phyloP scores from a whole-genome alignment of 345 rosid genomes.

The Rhizophora apiculata region DNA sequence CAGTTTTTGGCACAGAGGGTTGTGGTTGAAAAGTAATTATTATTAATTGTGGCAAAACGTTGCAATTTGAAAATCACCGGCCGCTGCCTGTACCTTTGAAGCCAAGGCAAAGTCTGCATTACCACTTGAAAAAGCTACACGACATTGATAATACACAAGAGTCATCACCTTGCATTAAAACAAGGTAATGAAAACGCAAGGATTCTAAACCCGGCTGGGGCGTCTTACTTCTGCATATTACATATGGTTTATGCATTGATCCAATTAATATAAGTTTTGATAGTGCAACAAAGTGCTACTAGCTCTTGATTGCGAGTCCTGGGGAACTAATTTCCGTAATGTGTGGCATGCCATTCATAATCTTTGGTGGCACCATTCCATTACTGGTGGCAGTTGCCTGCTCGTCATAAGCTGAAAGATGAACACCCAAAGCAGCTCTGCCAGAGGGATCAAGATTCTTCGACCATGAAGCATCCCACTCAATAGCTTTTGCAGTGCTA shows the following conservation, averaged over 20 bases:
- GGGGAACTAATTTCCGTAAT: conserved; percentile 41
- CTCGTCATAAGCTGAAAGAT: conserved; percentile 59
- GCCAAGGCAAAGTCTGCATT: neutral
- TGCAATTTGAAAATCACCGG: too few relatives aligned
- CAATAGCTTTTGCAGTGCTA: conserved; percentile 83
- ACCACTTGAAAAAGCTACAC: neutral
- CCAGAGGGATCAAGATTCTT: conserved; percentile 95
- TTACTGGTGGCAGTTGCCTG: conserved; percentile 26
- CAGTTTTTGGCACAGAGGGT: too few relatives aligned
- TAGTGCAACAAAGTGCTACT: neutral
- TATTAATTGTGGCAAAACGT: too few relatives aligned
- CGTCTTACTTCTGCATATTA: neutral
- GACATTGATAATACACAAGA: neutral
- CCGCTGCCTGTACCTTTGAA: neutral
- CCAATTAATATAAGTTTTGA: neutral
- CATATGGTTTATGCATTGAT: neutral
- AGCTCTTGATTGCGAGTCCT: conserved; percentile 52
- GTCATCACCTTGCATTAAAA: conserved; percentile 7
- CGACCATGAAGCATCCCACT: conserved; percentile 86
- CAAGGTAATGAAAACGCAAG: neutral
- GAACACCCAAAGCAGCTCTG: conserved; percentile 87
- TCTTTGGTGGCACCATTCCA: conserved; percentile 33
- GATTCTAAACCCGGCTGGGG: neutral
- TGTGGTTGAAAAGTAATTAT: too few relatives aligned
- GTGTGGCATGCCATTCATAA: conserved; percentile 36